phyloP scores from a whole-genome alignment of 495 filamentous ascomycete genomes.

The Chaetomium fimeti region DNA sequence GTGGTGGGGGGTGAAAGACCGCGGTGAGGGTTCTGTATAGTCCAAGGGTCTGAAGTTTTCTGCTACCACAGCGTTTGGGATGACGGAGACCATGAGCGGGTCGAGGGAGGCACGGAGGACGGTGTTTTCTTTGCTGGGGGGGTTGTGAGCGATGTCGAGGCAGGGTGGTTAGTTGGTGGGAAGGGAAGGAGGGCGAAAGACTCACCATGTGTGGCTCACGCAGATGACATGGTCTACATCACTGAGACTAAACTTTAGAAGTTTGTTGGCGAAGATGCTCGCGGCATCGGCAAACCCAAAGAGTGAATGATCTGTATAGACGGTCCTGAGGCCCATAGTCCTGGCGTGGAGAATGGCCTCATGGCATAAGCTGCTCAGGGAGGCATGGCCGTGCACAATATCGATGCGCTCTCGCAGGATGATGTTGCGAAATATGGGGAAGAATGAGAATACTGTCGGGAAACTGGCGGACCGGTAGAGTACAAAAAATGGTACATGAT shows the following conservation, averaged over 20 bases:
- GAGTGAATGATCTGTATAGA: slow-evolving; percentile 96
- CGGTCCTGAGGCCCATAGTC: slow-evolving; percentile 93
- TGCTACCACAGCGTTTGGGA: slow-evolving; percentile 94
- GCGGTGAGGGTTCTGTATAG: slow-evolving; percentile 38
- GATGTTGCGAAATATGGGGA: slow-evolving; percentile 94
- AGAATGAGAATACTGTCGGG: slow-evolving; percentile 97
- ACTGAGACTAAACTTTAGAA: slow-evolving; percentile 92
- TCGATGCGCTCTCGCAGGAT: slow-evolving; percentile 89
- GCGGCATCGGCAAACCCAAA: slow-evolving; percentile 97
- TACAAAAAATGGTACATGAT: slow-evolving; percentile 92
- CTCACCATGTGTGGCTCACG: slow-evolving; percentile 94
- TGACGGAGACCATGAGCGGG: slow-evolving; percentile 94
- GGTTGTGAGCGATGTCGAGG: not conserved
- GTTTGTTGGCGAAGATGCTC: slow-evolving; percentile 93
- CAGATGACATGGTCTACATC: slow-evolving; percentile 98
- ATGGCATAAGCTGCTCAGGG: slow-evolving; percentile 85
- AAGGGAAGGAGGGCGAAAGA: not conserved
- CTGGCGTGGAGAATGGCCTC: slow-evolving; percentile 93
- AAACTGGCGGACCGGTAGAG: slow-evolving; percentile 95
- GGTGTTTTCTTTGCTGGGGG: slow-evolving; percentile 88
- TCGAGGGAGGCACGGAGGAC: slow-evolving; percentile 92
- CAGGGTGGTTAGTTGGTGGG: not conserved
- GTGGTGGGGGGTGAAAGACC: slow-evolving; percentile 9
- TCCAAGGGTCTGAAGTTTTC: slow-evolving; percentile 82
- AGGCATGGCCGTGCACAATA: slow-evolving; percentile 95